A percentile compares a stretch with the other conserved stretches of the same genome.
phyloP scores from a whole-genome alignment of 129 eudicot species.

The Kitagawia praeruptora region DNA sequence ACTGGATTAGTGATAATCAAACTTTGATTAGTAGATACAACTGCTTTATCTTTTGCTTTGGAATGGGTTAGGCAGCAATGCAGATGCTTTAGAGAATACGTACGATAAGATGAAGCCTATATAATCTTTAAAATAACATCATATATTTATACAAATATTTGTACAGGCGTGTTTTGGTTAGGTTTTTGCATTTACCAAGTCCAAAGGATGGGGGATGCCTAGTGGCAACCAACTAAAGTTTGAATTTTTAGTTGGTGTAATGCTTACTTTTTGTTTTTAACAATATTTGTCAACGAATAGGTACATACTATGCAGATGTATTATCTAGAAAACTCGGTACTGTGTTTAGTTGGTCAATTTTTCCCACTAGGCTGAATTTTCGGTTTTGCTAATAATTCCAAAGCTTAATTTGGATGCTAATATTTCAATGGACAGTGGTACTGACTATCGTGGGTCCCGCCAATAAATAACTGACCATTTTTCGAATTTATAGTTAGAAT shows the following conservation, averaged over 20 bases:
- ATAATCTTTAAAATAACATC: background rate
- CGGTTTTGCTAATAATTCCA: background rate
- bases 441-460: too few species aligned
- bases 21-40: background rate
- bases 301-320: background rate
- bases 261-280: background rate
- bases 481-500: too few species aligned
- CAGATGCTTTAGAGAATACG: background rate
- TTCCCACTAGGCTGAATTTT: background rate
- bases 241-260: background rate
- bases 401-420: too few species aligned
- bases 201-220: background rate
- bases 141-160: background rate
- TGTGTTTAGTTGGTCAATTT: background rate
- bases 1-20: background rate
- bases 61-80: slow-evolving; percentile 7
- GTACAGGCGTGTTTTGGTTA: background rate
- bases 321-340: background rate
- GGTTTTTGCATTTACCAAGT: background rate
- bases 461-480: too few species aligned
- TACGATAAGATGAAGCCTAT: background rate
- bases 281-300: background rate
- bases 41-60: background rate
- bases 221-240: background rate
- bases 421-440: too few species aligned